Evolutionary conservation across 495 filamentous ascomycete species (phyloP), one percentile per base, ranked within the genome.

Genomic region (Elasticomyces elasticus): DNA sequence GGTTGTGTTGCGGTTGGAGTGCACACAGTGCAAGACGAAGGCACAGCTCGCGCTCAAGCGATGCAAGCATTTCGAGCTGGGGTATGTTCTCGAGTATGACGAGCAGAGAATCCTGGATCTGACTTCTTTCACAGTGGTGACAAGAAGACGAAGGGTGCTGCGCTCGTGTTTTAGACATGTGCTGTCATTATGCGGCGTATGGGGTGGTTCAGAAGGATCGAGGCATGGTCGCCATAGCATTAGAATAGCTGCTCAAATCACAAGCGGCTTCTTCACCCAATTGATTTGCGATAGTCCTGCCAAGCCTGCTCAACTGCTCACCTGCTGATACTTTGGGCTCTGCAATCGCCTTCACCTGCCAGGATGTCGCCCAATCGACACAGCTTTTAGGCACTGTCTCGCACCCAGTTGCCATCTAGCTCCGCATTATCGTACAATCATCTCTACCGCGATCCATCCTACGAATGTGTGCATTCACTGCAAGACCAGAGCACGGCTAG

Each of bases 131-230:
- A 73, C 64, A 95, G 92, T 83, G 94, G 94, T 79, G 94, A 99
- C 84, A 99, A 99, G 89, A 99, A 99, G 89, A 99, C 94, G 70
- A 99, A 99, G 86, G 94, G 94, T 84, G 92, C 92, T 67, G 94
- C 94, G 65, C 81, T 99, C 67, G 94, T 99, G 65, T 99, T 97
- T 79, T 99, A 92, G 42, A 35, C 45, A 17, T 49, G 45, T 49
- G 28, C 45, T 37, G 30, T 54, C 33, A 35, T 54, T 37, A 19
- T 38, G 38, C 37, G 52, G 50, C 50, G 50, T 52, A 52, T 25
- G 24, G 45, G 50, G 9, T 43, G 31, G 27, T 22, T 9, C 24
- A 19, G 50, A 20, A 26, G 33, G 50, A 10, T 35, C 20, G n/a
- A 11, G 24, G 38, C 50, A 52, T 52, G 50, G 28, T 15, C 19